Conservation (phyloP, 352 stramenopile species). For the Globisporangium apiculatum region DNA sequence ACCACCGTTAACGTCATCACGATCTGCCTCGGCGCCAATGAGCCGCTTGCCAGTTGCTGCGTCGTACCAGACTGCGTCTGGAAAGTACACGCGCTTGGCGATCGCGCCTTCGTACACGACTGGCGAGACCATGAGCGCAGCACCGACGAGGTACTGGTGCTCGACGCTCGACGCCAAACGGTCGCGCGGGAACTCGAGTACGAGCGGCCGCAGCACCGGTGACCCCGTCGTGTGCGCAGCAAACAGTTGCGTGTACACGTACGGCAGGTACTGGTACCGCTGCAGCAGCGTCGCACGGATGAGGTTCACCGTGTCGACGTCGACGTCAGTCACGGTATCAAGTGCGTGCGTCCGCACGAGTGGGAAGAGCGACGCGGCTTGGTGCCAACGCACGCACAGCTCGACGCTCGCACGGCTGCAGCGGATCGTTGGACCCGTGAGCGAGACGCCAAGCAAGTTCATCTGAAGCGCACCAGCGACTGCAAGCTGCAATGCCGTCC, state of each 20-base stretch:
- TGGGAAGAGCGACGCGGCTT: constrained; percentile 71
- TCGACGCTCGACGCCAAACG: constrained; percentile 31
- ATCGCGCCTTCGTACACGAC: constrained; percentile 63
- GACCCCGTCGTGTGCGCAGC: constrained; percentile 34
- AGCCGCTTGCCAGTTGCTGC: constrained; percentile 34
- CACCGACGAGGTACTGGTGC: constrained; percentile 65
- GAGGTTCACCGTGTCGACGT: constrained; percentile 54
- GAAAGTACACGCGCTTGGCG: constrained; percentile 53
- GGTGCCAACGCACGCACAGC: constrained; percentile 79
- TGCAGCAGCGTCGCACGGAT: constrained; percentile 47
- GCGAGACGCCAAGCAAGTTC: constrained; percentile 67
- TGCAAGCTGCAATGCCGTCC: constrained; percentile 69
- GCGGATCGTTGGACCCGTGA: constrained; percentile 54
- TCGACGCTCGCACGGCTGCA: constrained; percentile 50
- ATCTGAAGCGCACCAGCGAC: constrained; percentile 71
- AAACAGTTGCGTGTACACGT: constrained; percentile 82
- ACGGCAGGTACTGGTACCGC: constrained; percentile 74
- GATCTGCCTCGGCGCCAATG: constrained; percentile 5
- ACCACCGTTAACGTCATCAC: background rate
- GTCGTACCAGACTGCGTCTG: constrained; percentile 65
- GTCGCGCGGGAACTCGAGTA: constrained; percentile 62
- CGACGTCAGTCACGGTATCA: constrained; percentile 33
- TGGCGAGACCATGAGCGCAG: constrained; percentile 71
- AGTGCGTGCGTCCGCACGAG: constrained; percentile 37
- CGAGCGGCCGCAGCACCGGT: constrained; percentile 44